phyloP scores from a whole-genome alignment of 2,329 filamentous ascomycete genomes.

The Onygenales sp. region DNA sequence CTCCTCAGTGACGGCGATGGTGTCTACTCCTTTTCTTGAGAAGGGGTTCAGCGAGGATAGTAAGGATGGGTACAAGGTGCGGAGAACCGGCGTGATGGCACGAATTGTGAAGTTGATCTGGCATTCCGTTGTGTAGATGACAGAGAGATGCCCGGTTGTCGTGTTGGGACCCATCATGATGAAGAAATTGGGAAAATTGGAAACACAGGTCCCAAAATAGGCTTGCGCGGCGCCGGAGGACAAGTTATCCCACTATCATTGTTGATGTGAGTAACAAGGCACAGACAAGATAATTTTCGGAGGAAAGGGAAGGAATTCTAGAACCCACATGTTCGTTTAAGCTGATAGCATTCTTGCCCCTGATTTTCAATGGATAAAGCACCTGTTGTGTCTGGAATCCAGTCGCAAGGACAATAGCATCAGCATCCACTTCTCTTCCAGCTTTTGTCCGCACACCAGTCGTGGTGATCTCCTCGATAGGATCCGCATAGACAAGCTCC shows the following conservation, averaged over 20 bases:
- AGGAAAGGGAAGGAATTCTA: constrained; percentile 12
- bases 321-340: constrained; percentile 21
- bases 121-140: constrained; percentile 43
- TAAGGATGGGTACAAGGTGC: constrained; percentile 20
- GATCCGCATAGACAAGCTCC: constrained; percentile 33
- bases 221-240: constrained; percentile 30
- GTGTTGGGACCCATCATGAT: constrained; percentile 38
- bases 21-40: constrained; percentile 9
- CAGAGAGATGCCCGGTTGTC: constrained; percentile 40
- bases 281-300: background rate
- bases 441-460: constrained; percentile 29
- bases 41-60: constrained; percentile 14
- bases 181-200: constrained; percentile 41
- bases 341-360: constrained; percentile 29
- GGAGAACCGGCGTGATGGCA: constrained; percentile 34
- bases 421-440: constrained; percentile 31
- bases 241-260: constrained; percentile 27
- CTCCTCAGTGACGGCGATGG: constrained; percentile 27
- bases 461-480: constrained; percentile 29
- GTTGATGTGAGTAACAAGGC: background rate
- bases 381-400: constrained; percentile 42
- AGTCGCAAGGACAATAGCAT: constrained; percentile 41
- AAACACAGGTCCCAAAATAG: constrained; percentile 42
- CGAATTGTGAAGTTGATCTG: constrained; percentile 41
- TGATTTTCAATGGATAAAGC: constrained; percentile 39